Evolutionary conservation across 2,329 filamentous ascomycete genomes (phyloP).

Genomic region (Zalaria sp.): DNA sequence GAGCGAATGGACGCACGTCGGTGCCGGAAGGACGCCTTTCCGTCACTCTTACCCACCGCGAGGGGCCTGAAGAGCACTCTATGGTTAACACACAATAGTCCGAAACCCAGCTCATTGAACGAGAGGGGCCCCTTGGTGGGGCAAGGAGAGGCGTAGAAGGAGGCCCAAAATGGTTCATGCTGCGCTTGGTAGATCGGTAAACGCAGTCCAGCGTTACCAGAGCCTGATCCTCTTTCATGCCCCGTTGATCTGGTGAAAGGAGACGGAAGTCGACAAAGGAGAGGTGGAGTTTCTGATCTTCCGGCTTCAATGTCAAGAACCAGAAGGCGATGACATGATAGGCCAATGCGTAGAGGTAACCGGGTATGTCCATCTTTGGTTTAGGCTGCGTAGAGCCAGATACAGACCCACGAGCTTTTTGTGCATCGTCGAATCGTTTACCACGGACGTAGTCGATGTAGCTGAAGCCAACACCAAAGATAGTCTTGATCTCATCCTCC

Average conservation of each 20-base stretch:
- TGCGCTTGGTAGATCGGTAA: constrained; percentile 53
- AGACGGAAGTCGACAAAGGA: constrained; percentile 25
- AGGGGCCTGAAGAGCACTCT: constrained; percentile 1
- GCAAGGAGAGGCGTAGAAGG: not conserved
- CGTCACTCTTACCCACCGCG: constrained; percentile 1
- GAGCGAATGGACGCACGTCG: constrained; percentile 4
- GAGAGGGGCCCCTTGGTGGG: constrained; percentile 1
- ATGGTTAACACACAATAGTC: constrained; percentile 8
- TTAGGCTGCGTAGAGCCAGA: constrained; percentile 1
- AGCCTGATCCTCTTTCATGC: constrained; percentile 78
- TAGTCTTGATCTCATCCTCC: constrained; percentile 81
- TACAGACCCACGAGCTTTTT: constrained; percentile 3
- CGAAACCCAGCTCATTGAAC: constrained; percentile 2
- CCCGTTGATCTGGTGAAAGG: constrained; percentile 50
- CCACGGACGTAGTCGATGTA: constrained; percentile 74
- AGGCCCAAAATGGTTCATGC: constrained; percentile 1
- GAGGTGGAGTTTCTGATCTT: constrained; percentile 84
- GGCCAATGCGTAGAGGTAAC: constrained; percentile 86
- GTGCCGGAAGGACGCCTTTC: constrained; percentile 8
- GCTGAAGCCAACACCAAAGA: constrained; percentile 89
- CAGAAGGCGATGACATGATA: constrained; percentile 95
- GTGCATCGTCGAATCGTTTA: constrained; percentile 28
- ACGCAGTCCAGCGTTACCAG: constrained; percentile 91
- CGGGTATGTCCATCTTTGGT: constrained; percentile 61
- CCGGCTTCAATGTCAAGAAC: constrained; percentile 81